Conservation (phyloP, 495 filamentous ascomycete species). For the Astrothelium macrocarpum region DNA sequence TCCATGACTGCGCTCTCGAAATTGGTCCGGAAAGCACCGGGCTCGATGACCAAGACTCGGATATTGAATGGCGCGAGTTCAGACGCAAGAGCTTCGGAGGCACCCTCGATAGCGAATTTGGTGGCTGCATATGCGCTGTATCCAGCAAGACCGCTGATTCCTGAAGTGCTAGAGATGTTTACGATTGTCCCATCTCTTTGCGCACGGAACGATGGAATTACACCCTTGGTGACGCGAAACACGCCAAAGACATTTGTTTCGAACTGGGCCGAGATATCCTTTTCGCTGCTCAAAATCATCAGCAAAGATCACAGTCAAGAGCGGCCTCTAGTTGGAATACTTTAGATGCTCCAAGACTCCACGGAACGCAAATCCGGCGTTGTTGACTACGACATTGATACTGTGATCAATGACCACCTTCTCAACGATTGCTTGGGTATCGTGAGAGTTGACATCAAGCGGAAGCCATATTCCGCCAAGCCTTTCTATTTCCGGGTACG, state of each 20-base stretch:
- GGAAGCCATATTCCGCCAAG: slow-evolving; percentile 12
- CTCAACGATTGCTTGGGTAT: slow-evolving; percentile 8
- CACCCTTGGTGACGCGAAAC: slow-evolving; percentile 18
- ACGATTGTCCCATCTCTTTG: slow-evolving; percentile 20
- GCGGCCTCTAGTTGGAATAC: slow-evolving; percentile 2
- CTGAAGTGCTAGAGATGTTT: slow-evolving; percentile 20
- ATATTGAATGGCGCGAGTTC: slow-evolving; percentile 17
- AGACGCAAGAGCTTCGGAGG: slow-evolving; percentile 12
- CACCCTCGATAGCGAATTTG: slow-evolving; percentile 27
- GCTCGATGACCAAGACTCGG: slow-evolving; percentile 14
- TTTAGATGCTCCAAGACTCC: slow-evolving; percentile 21
- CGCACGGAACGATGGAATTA: slow-evolving; percentile 21
- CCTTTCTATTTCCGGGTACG: slow-evolving; percentile 8
- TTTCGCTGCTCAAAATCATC: slow-evolving; percentile 10
- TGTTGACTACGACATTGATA: slow-evolving; percentile 16
- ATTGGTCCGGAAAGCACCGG: slow-evolving; percentile 12
- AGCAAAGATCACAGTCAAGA: background rate
- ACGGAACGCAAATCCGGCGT: slow-evolving; percentile 18
- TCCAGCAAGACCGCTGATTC: slow-evolving; percentile 13
- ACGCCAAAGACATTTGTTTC: slow-evolving; percentile 26
- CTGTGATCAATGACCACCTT: slow-evolving; percentile 5
- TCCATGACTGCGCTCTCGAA: slow-evolving; percentile 15
- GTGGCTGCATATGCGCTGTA: slow-evolving; percentile 18
- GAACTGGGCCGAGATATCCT: slow-evolving; percentile 19
- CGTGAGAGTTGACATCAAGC: slow-evolving; percentile 11